These are phyloP conservation scores for Microcera coccophila DNA, from an alignment of 2,329 filamentous ascomycete genomes.

Conservation along the genomic window DNA sequence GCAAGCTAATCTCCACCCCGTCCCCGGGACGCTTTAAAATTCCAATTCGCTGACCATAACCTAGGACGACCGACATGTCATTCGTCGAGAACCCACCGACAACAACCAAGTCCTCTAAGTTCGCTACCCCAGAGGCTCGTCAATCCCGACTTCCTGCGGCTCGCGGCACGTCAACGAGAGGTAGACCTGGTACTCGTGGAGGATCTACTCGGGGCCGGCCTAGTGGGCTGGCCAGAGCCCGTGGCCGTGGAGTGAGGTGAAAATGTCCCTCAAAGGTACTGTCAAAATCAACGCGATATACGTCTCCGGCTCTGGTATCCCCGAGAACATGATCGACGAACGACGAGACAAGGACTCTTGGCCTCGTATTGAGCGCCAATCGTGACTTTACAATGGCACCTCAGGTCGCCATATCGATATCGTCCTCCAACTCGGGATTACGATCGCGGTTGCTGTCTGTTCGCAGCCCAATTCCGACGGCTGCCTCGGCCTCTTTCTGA, in stretches of 20 bases:
- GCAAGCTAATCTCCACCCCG: constrained; percentile 41
- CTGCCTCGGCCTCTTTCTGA: constrained; percentile 81
- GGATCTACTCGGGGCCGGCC: constrained; percentile 34
- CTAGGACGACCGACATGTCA: constrained; percentile 82
- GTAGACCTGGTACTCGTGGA: constrained; percentile 25
- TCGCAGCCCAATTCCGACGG: constrained; percentile 56
- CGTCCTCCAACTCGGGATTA: constrained; percentile 18
- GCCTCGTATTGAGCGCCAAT: constrained; percentile 2
- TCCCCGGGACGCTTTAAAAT: neutral
- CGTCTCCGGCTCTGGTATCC: neutral
- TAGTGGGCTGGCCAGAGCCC: constrained; percentile 45
- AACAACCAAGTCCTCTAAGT: constrained; percentile 50
- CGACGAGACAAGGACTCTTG: neutral
- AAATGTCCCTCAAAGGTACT: neutral
- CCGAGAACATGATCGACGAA: neutral
- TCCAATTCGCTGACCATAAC: constrained; percentile 12
- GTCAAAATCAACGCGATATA: neutral
- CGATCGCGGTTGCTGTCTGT: constrained; percentile 55
- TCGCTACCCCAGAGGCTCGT: constrained; percentile 39
- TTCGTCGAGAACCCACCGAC: constrained; percentile 79
- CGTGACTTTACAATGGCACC: constrained; percentile 2
- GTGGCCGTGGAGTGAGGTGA: constrained; percentile 46
- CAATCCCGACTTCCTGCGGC: constrained; percentile 48
- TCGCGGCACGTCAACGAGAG: constrained; percentile 37
- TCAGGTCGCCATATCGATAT: constrained; percentile 35